A percentile compares a stretch with the other conserved stretches of the same genome.
Evolutionary conservation across 805 yeast species (phyloP).

Genomic region (Hanseniaspora taiwanica): DNA sequence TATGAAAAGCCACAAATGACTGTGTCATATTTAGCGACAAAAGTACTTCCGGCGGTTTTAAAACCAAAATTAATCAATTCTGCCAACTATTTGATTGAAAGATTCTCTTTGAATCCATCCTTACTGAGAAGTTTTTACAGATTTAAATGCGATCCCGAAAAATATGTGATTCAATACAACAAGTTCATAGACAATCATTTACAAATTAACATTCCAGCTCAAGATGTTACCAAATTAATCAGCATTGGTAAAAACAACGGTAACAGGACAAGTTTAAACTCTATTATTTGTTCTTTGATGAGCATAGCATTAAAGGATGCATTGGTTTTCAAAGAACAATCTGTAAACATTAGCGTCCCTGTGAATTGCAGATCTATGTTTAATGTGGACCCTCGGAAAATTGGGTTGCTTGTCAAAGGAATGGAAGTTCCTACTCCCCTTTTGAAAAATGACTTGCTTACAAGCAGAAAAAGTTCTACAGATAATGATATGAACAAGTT

Average conservation of each 20-base stretch:
- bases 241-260: background rate
- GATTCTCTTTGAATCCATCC: background rate
- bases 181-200: background rate
- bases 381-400: background rate
- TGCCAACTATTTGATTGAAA: background rate
- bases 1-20: background rate
- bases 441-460: background rate
- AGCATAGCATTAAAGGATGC: background rate
- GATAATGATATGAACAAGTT: background rate
- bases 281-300: conserved; percentile 1
- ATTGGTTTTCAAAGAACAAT: background rate
- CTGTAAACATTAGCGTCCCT: background rate
- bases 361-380: background rate
- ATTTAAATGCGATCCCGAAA: background rate
- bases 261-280: background rate
- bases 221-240: background rate
- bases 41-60: background rate
- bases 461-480: too few relatives aligned
- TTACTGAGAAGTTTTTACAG: background rate
- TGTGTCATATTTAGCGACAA: background rate
- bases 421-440: background rate
- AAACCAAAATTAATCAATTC: background rate
- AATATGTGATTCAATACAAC: background rate
- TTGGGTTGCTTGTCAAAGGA: background rate
- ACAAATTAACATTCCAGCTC: background rate